Evolutionary conservation across 2,329 filamentous ascomycete genomes (phyloP).

Genomic region (Berkeleyomyces basicola): DNA sequence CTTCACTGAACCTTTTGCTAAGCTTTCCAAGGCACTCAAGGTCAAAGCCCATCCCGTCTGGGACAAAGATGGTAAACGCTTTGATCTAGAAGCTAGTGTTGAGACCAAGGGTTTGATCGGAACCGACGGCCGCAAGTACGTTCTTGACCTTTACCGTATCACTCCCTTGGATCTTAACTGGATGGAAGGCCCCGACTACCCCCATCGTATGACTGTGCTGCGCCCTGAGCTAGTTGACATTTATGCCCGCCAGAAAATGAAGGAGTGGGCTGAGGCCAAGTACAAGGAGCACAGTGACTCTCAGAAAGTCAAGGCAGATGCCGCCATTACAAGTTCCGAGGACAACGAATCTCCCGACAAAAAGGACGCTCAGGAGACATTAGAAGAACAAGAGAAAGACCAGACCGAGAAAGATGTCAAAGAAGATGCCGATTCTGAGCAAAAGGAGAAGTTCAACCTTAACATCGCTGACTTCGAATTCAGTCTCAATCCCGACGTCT

Average conservation of each 20-base stretch:
- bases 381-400: slow-evolving; percentile 17
- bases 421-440: slow-evolving; percentile 31
- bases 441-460: slow-evolving; percentile 32
- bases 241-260: slow-evolving; percentile 70
- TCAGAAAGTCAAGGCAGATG: slow-evolving; percentile 19
- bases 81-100: slow-evolving; percentile 86
- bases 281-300: slow-evolving; percentile 29
- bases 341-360: slow-evolving; percentile 23
- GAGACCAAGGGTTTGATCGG: slow-evolving; percentile 97
- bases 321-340: slow-evolving; percentile 16
- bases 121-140: slow-evolving; percentile 91
- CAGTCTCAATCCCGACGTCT: slow-evolving; percentile 84
- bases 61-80: slow-evolving; percentile 86
- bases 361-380: slow-evolving; percentile 22
- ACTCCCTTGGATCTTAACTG: slow-evolving; percentile 82
- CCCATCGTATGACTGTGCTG: slow-evolving; percentile 90
- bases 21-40: slow-evolving; percentile 76
- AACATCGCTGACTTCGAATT: slow-evolving; percentile 80
- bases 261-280: slow-evolving; percentile 65
- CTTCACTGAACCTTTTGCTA: slow-evolving; percentile 70
- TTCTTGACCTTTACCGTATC: slow-evolving; percentile 89
- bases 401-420: slow-evolving; percentile 16
- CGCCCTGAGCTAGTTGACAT: slow-evolving; percentile 79
- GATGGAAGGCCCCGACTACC: slow-evolving; percentile 65
- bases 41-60: slow-evolving; percentile 93